Conservation (phyloP, 768 basidiomycete genomes). For the Lactarius indigo region DNA sequence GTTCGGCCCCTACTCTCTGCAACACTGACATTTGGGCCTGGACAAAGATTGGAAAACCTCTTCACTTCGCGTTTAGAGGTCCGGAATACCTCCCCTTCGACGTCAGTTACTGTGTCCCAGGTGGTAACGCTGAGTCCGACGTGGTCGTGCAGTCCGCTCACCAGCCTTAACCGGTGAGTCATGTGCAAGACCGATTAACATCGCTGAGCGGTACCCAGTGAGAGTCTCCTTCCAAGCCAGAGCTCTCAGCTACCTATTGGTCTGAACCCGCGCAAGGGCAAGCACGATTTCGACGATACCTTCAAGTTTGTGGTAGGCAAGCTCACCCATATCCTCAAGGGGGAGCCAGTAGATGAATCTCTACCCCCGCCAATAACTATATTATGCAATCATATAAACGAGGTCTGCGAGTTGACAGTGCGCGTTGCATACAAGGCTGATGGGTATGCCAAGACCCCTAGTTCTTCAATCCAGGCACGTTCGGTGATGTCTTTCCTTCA, state of each 20-base stretch:
- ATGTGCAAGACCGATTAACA: neutral
- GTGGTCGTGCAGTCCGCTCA: constrained; percentile 55
- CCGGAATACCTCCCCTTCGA: constrained; percentile 45
- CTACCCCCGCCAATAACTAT: constrained; percentile 29
- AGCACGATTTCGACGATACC: constrained; percentile 40
- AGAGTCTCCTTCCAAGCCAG: constrained; percentile 45
- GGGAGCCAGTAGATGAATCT: constrained; percentile 29
- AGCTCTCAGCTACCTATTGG: constrained; percentile 44
- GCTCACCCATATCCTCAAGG: constrained; percentile 49
- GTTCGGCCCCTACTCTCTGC: constrained; percentile 58
- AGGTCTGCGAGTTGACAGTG: constrained; percentile 17
- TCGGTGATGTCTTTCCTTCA: constrained; percentile 48
- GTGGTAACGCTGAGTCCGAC: constrained; percentile 62
- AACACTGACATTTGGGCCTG: constrained; percentile 49
- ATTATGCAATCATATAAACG: constrained; percentile 21
- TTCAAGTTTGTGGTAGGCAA: constrained; percentile 49
- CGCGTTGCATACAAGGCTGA: neutral
- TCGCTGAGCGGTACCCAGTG: constrained; percentile 33
- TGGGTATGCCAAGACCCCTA: neutral
- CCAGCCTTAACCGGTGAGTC: constrained; percentile 43
- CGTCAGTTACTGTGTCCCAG: constrained; percentile 49
- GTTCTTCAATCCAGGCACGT: constrained; percentile 28
- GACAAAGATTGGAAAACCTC: constrained; percentile 43
- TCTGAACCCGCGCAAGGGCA: constrained; percentile 38
- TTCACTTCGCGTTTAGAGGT: constrained; percentile 56